Evolutionary conservation across 805 yeast genomes (phyloP), one percentile per base, ranked within the genome.

Genomic region (Myxozyma neotropica): DNA sequence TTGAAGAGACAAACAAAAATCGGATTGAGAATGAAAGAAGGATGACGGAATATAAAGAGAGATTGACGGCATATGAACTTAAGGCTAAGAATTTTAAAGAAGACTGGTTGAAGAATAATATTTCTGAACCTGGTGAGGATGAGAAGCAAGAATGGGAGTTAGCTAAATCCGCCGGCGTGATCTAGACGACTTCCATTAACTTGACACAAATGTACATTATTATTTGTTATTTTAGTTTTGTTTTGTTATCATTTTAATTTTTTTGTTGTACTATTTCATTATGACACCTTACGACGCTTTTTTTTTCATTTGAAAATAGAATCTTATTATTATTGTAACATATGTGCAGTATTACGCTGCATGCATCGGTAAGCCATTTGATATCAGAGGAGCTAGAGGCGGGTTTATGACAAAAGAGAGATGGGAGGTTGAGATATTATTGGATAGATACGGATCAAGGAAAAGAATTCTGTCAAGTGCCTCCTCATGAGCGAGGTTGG

Each of bases 41-140:
- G 12, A 38, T 39, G 44, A 40, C 21, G n/a, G 63, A 61, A 27
- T 61, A 58, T 38, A 38, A 35, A 29, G 52, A 54, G 27, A 45
- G 38, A n/a, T 63, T 68, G 47, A 70, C 67, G 42, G 70, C 69
- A 67, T 72, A 75, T 64, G 75, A 75, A 23, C 61, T 74, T 8
- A 77, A 75, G 31, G 74, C 74, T 0, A 75, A 74, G 23, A 72
- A 71, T 43, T 74, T 73, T 69, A 65, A 73, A 47, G 70, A 71
- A 48, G 69, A 73, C 45, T 75, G 78, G 78, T 62, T 65, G 48
- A 73, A 72, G 38, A 74, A 73, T 50, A 71, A 75, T 55, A 73
- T 71, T n/a, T 63, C 67, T 10, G 54, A 53, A 26, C 72, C 72
- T 8, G 51, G 68, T 1, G 67, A 68, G 35, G 72, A 72, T 48